These are phyloP conservation scores for Naganishia sp. DNA, from an alignment of 1,284 basidiomycete species.

Conservation along the genomic window DNA sequence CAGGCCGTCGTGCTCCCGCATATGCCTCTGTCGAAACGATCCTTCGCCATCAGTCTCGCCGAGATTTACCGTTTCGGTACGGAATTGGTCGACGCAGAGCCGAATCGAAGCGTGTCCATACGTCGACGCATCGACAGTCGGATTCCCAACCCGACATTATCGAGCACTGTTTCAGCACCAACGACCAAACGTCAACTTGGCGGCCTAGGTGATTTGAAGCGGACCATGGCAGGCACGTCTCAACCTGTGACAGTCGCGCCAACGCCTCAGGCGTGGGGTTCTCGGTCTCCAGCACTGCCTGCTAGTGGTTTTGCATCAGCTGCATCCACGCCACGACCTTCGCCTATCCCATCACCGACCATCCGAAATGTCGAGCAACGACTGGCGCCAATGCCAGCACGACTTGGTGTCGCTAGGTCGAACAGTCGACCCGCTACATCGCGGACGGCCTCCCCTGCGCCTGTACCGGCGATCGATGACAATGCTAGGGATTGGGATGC, in stretches of 20 bases:
- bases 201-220: conserved; percentile 38
- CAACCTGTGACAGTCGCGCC: conserved; percentile 6
- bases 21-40: conserved; percentile 73
- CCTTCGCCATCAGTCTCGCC: conserved; percentile 75
- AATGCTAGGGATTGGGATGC: conserved; percentile 32
- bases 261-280: conserved; percentile 9
- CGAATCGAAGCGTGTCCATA: conserved; percentile 74
- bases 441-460: conserved; percentile 20
- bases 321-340: conserved; percentile 1
- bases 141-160: conserved; percentile 67
- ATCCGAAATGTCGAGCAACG: background rate
- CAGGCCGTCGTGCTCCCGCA: conserved; percentile 73
- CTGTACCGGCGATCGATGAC: conserved; percentile 23
- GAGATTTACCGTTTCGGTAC: conserved; percentile 75
- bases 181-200: conserved; percentile 36
- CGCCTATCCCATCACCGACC: conserved; percentile 8
- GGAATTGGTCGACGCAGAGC: conserved; percentile 81
- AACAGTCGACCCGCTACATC: background rate
- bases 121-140: conserved; percentile 76
- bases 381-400: conserved; percentile 1
- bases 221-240: background rate
- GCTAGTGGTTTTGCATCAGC: background rate
- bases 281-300: background rate
- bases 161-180: conserved; percentile 53
- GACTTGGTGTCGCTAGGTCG: conserved; percentile 1